A percentile compares a stretch with the other conserved stretches of the same genome.
Evolutionary conservation across 2,329 filamentous ascomycete species (phyloP).

Genomic region (Blumeriella jaapii): DNA sequence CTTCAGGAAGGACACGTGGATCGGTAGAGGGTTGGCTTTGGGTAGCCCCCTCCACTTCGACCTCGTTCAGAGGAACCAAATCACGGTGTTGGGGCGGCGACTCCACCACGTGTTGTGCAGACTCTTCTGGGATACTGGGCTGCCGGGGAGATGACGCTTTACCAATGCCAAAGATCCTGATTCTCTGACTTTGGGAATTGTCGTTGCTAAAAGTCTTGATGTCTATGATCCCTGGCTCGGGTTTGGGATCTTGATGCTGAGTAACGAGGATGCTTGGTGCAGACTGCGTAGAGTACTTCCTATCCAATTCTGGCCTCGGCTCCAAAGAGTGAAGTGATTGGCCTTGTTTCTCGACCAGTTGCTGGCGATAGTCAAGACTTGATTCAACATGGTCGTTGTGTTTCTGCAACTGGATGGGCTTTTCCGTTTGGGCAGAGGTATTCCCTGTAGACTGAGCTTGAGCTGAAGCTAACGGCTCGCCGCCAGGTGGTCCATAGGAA

Average conservation of each 20-base stretch:
- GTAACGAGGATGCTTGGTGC: conserved; percentile 2
- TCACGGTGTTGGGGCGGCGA: conserved; percentile 2
- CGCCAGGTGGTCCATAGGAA: no score
- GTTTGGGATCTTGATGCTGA: conserved; percentile 1
- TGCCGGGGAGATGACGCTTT: conserved; percentile 2
- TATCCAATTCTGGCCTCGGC: no score
- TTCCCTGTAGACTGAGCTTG: not conserved
- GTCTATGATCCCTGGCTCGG: not conserved
- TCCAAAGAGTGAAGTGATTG: no score
- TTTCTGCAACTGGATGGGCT: conserved; percentile 4
- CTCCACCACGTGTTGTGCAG: not conserved
- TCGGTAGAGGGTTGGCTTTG: not conserved
- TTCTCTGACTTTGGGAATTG: not conserved
- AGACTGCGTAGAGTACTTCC: not conserved
- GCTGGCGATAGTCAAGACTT: not conserved
- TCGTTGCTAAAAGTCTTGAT: not conserved
- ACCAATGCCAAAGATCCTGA: conserved; percentile 1
- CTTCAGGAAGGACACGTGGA: not conserved
- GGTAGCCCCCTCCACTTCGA: not conserved
- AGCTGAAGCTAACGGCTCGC: no score
- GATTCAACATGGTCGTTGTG: not conserved
- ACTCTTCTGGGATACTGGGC: not conserved
- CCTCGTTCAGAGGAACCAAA: not conserved
- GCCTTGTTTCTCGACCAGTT: not conserved
- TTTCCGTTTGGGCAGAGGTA: not conserved